Base-by-base conservation (phyloP, 768 basidiomycete genomes). In the Tephrocybe sp. region DNA sequence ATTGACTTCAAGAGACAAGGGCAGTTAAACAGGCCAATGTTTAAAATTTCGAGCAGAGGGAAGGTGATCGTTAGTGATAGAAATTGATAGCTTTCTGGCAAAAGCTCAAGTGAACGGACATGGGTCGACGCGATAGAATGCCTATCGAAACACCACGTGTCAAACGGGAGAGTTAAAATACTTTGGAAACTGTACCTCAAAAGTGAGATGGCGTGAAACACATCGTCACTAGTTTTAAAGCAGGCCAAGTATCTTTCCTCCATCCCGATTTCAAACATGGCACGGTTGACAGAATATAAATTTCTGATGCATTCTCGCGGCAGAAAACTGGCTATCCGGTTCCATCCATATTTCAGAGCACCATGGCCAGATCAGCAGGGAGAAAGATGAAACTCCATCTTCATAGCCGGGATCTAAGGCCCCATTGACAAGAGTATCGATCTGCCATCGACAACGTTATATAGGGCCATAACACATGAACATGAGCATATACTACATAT, bases 381-480 rank as follows among this genome's bases (percentile, higher is more conserved):
- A n/a, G n/a, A 39, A 40, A 17, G 26, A 33, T 28, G 46, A 37
- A 28, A 34, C 45, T 32, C 39, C 37, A 21, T 30, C 46, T 38
- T 48, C 21, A 14, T 10, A 15, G 15, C 15, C 8, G 4, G n/a
- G 12, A 5, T 30, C 28, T 30, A 30, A 7, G 4, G 15, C 34
- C 34, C 34, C 34, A 36, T 36, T 7, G 4, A 45, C 11, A 14
- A 4, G 34, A 7, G 34, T 36, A 14, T 14, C 6, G 12, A n/a
- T n/a, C n/a, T n/a, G n/a, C n/a, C n/a, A n/a, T n/a, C n/a, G 14
- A 58, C 6, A 63, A 50, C 9, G 21, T 67, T 58, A 33, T 60
- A 64, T 14, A 42, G 42, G 45, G 42, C 38, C 55, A 56, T 54
- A 53, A 44, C 54, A 56, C 52, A 59, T n/a, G n/a, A n/a, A 56